Evolutionary conservation across 2,329 filamentous ascomycete species (phyloP).

Genomic region (Amauroascus verrucosus): DNA sequence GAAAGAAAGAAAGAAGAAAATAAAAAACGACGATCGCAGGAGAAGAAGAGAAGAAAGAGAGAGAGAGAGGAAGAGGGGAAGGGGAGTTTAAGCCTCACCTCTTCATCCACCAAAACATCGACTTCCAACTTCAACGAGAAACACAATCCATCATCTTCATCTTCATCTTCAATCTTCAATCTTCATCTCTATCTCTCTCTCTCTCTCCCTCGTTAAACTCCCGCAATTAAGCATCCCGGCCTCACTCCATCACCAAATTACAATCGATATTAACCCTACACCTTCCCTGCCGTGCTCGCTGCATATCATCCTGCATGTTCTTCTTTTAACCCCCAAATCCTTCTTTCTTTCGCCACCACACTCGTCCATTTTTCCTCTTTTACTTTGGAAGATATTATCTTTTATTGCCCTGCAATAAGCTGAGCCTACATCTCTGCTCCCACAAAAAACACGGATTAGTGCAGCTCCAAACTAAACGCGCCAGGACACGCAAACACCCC

Average conservation of each 20-base stretch:
- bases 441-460: too few species aligned
- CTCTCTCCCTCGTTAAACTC: not conserved
- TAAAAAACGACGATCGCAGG: too few species aligned
- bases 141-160: not conserved
- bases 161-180: not conserved
- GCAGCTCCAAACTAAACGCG: too few species aligned
- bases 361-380: not conserved
- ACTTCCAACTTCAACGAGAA: not conserved
- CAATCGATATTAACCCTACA: constrained; percentile 1
- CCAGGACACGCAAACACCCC: not conserved
- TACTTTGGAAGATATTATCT: too few species aligned
- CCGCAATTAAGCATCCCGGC: too few species aligned
- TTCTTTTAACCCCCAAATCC: constrained; percentile 1
- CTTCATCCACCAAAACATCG: too few species aligned
- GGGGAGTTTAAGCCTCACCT: too few species aligned
- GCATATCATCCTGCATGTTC: not conserved
- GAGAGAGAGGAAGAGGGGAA: not conserved
- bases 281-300: not conserved
- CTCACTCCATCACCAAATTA: not conserved
- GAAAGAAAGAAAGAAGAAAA: not conserved
- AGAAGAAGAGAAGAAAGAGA: not conserved
- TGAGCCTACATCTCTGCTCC: too few species aligned
- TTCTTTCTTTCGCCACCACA: not conserved
- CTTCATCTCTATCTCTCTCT: not conserved
- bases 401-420: too few species aligned